Conservation (phyloP, 2,329 filamentous ascomycete genomes). For the Beauveria sp. region DNA sequence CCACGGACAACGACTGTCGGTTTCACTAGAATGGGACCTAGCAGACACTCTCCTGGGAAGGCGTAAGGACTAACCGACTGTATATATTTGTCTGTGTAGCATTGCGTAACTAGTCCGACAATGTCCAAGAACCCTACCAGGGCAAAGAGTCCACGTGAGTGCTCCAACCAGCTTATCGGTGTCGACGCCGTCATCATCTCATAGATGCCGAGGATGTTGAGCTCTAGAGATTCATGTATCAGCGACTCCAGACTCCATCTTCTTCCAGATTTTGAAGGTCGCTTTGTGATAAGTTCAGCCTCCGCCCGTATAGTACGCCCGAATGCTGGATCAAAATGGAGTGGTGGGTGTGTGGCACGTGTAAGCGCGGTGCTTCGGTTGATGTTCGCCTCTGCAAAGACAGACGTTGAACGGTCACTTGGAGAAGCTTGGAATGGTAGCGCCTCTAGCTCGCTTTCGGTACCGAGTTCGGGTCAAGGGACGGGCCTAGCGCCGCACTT, state of each 20-base stretch:
- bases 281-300: background rate
- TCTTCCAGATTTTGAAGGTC: constrained; percentile 9
- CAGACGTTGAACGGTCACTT: too few species aligned
- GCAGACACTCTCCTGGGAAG: constrained; percentile 8
- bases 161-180: constrained; percentile 7
- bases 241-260: background rate
- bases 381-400: too few species aligned
- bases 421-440: too few species aligned
- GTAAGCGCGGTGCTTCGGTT: too few species aligned
- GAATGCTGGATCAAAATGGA: constrained; percentile 4
- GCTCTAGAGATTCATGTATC: constrained; percentile 13
- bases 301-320: constrained; percentile 8
- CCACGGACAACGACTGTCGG: background rate
- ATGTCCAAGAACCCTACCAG: background rate
- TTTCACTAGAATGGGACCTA: constrained; percentile 1
- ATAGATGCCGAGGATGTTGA: constrained; percentile 11
- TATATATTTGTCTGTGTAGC: background rate
- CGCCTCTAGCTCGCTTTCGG: too few species aligned
- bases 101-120: background rate
- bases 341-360: too few species aligned
- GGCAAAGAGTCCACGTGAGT: background rate
- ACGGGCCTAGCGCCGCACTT: too few species aligned
- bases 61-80: constrained; percentile 8
- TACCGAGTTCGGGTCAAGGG: too few species aligned
- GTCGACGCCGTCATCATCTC: constrained; percentile 12